These are phyloP conservation scores for Picochlorum sp. DNA, from an alignment of 139 green algal species.

Conservation along the genomic window DNA sequence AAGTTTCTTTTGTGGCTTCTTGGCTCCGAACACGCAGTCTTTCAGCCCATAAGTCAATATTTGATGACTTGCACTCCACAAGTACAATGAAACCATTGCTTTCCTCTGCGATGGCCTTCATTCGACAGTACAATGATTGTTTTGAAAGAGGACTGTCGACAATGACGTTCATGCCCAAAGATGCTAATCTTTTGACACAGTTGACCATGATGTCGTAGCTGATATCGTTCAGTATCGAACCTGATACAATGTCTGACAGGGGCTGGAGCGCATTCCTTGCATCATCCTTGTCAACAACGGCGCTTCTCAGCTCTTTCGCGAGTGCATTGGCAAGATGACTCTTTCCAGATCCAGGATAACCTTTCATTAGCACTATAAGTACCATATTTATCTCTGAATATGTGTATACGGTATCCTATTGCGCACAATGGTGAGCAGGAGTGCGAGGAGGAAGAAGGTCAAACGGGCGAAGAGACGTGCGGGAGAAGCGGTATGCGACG, in stretches of 20 bases:
- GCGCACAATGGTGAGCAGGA: too few relatives aligned
- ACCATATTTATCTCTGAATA: slow-evolving; percentile 7
- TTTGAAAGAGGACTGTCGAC: slow-evolving; percentile 65
- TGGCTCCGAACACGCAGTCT: too few relatives aligned
- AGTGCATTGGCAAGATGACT: slow-evolving; percentile 37
- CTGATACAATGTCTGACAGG: not conserved
- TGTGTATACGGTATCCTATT: not conserved
- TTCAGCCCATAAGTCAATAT: too few relatives aligned
- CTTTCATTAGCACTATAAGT: slow-evolving; percentile 42
- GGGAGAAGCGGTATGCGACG: too few relatives aligned
- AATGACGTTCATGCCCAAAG: slow-evolving; percentile 32
- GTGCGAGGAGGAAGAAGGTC: too few relatives aligned
- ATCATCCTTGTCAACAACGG: slow-evolving; percentile 77
- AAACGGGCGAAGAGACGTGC: too few relatives aligned
- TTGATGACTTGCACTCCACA: too few relatives aligned
- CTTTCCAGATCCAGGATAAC: slow-evolving; percentile 48
- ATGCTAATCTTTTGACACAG: slow-evolving; percentile 41
- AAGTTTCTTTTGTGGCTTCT: too few relatives aligned
- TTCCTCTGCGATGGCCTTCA: not conserved
- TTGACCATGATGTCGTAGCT: slow-evolving; percentile 68
- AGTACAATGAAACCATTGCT: too few relatives aligned
- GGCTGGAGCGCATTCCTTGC: slow-evolving; percentile 35
- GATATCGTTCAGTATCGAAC: slow-evolving; percentile 49
- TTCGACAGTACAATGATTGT: slow-evolving; percentile 42
- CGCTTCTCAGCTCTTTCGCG: slow-evolving; percentile 30